Conservation (phyloP, 1,284 basidiomycete species). For the Apiotrichum laibachii region DNA sequence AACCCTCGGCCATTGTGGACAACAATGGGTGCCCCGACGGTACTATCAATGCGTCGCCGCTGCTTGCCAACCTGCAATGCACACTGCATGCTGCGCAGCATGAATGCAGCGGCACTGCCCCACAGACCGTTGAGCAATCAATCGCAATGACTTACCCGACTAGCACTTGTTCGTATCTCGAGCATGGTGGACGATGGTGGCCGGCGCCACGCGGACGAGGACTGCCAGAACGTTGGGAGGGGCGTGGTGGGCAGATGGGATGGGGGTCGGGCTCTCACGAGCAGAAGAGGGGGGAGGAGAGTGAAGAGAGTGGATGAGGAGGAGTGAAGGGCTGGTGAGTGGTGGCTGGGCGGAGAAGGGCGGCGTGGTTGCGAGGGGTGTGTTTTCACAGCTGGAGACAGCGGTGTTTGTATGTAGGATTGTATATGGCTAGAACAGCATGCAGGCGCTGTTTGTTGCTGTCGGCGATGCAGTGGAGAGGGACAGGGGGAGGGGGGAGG, state of each 20-base stretch:
- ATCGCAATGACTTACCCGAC: not conserved
- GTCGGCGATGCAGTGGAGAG: no score
- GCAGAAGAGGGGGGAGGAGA: not conserved
- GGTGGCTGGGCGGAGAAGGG: not conserved
- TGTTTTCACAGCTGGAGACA: not conserved
- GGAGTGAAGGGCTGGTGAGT: not conserved
- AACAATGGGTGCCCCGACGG: no score
- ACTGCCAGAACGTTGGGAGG: constrained; percentile 1
- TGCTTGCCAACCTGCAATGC: no score
- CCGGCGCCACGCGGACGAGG: not conserved
- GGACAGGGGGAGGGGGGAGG: no score
- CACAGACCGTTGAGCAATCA: no score
- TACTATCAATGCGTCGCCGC: no score
- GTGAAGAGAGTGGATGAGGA: not conserved
- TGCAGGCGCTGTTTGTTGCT: no score
- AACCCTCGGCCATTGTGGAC: no score
- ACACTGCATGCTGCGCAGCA: no score
- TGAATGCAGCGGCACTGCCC: no score
- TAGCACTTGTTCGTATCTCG: not conserved
- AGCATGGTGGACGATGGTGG: not conserved
- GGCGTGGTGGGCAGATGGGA: not conserved
- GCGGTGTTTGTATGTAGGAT: not conserved
- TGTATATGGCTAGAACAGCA: no score
- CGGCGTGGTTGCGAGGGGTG: not conserved
- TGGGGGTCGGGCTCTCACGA: not conserved